A percentile compares a stretch with the other conserved stretches of the same genome.
Evolutionary conservation across 768 basidiomycete genomes (phyloP).

Genomic region (Auriculariales sp.): DNA sequence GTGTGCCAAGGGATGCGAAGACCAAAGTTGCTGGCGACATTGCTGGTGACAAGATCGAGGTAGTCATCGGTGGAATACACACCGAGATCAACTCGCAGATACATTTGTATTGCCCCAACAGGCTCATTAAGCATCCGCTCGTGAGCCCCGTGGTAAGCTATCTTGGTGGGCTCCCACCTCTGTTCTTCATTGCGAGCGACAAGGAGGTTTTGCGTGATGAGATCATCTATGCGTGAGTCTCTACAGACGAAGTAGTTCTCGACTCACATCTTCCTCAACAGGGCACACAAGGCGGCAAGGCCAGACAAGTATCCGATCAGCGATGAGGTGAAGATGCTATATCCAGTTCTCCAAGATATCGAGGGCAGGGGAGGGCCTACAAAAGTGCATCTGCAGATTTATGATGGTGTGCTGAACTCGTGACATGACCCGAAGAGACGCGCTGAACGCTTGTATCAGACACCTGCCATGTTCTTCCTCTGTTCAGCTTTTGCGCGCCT

Average conservation of each 20-base stretch:
- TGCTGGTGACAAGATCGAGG: constrained; percentile 33
- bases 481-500: constrained; percentile 50
- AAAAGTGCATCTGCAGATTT: constrained; percentile 82
- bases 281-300: constrained; percentile 79
- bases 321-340: constrained; percentile 23
- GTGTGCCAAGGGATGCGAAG: background rate
- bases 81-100: constrained; percentile 38
- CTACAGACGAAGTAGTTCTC: too few species aligned
- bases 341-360: background rate
- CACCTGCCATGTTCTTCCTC: constrained; percentile 57
- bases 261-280: too few species aligned
- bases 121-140: constrained; percentile 52
- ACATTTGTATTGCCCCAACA: constrained; percentile 77
- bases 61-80: constrained; percentile 26
- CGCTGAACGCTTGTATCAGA: background rate
- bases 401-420: constrained; percentile 45
- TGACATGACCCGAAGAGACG: background rate
- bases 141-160: constrained; percentile 62
- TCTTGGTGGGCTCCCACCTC: constrained; percentile 79
- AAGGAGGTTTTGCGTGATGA: constrained; percentile 90
- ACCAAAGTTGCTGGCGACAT: background rate
- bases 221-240: constrained; percentile 52
- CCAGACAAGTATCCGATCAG: constrained; percentile 59
- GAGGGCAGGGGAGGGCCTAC: constrained; percentile 14
- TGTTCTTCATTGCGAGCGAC: constrained; percentile 74